Evolutionary conservation across 192 early-diverging fungal genomes (phyloP).

Genomic region (Glomus cerebriforme): DNA sequence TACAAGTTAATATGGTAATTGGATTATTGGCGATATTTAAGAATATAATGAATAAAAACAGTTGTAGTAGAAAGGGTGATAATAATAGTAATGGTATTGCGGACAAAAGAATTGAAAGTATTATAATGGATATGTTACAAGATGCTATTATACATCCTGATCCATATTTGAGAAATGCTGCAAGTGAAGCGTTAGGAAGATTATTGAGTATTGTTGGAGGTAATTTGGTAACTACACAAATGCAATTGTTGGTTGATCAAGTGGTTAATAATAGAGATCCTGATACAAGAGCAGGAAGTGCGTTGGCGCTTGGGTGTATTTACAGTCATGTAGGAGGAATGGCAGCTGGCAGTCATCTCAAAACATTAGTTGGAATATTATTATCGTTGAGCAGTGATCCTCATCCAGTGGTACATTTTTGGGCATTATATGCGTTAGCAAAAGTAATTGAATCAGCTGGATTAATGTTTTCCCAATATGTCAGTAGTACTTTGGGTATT

Average conservation of each 20-base stretch:
- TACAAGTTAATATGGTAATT: constrained; percentile 78
- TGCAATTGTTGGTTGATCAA: constrained; percentile 79
- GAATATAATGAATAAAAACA: constrained; percentile 48
- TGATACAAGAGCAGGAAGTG: constrained; percentile 90
- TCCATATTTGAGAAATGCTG: constrained; percentile 68
- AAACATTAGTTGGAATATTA: constrained; percentile 86
- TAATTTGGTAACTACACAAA: constrained; percentile 67
- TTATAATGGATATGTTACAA: constrained; percentile 39
- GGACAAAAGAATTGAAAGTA: constrained; percentile 46
- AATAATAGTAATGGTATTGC: constrained; percentile 35
- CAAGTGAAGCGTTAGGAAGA: constrained; percentile 82
- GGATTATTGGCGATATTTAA: constrained; percentile 74
- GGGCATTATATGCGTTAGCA: constrained; percentile 86
- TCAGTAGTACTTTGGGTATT: constrained; percentile 82
- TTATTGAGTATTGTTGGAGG: constrained; percentile 71
- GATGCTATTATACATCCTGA: constrained; percentile 72
- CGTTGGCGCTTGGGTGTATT: constrained; percentile 86
- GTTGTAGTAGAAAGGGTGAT: constrained; percentile 34
- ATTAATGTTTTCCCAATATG: constrained; percentile 88
- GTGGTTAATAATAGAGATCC: constrained; percentile 92
- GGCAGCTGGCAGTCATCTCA: constrained; percentile 78
- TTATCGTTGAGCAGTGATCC: constrained; percentile 89
- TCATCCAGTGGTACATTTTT: constrained; percentile 91
- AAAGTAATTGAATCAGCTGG: constrained; percentile 87
- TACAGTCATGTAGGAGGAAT: constrained; percentile 89